Base-by-base conservation (phyloP, 176 grass and related monocot genomes). In the Aegilops longissima region DNA sequence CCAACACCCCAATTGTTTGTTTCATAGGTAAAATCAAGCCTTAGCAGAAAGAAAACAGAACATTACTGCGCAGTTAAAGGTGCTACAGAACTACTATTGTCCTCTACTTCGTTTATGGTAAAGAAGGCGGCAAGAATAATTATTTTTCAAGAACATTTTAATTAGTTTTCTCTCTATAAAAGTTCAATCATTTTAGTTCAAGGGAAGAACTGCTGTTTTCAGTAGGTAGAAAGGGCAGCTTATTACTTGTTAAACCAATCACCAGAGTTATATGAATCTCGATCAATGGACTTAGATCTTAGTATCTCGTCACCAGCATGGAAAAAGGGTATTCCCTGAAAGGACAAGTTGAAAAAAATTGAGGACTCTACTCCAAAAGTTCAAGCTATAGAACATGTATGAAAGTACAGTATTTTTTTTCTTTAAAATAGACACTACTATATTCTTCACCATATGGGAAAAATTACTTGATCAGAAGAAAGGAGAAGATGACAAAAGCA, bases 161-260 rank as follows among this genome's bases (percentile, higher is more conserved):
- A 79, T 52, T 64, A 13, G 5, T 72, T 83, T 61, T 25, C 5
- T 25, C 9, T n/a, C 44, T 49, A 8, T 70, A 8, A 35, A 83
- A 73, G 81, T 29, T 47, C 49, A 70, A 63, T 47, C 6, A 44
- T 73, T 65, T 24, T 40, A 61, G 35, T 77, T 54, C 29, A 66
- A 30, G 27, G n/a, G 17, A 82, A 85, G 20, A 87, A 54, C 6
- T 73, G 24, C 40, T 79, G 12, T 79, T 79, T 81, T 52, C 13
- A 13, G 70, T 12, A 91, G 13, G 61, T 66, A 14, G 27, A 78
- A 82, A 80, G 68, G 75, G 45, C 5, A 87, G 42, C 12, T 39
- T 20, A 66, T 87, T 87, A 98, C 95, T 88, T 98, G 91, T 95
- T 98, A 86, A 98, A 98, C 95, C 95, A 98, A 89, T 98, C 95